Evolutionary conservation across 176 grass and related monocot species (phyloP), one percentile per base, ranked within the genome.

Genomic region (Cenchrus fungigraminus): DNA sequence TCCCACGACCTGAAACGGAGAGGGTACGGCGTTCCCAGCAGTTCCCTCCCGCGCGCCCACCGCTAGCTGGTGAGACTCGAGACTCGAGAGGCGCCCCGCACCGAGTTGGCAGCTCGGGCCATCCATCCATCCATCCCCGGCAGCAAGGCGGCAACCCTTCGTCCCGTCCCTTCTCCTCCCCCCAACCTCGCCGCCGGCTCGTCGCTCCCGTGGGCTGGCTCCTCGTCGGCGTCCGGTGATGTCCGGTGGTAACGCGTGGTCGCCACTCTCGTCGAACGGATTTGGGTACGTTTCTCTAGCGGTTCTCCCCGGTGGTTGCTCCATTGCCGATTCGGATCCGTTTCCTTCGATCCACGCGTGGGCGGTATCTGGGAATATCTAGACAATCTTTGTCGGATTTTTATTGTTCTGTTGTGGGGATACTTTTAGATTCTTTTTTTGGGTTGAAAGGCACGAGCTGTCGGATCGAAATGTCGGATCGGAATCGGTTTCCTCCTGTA

Each of bases 221-320:
- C 9, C 15, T 31, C 17, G 40, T 12, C 65, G 49, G 9, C 9
- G 4, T 37, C 62, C 13, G 2, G 9, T 55, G 46, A 74, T 57
- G 37, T 71, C 74, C 44, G n/a, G 75, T 6, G 75, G 65, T 11
- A 71, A 56, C 65, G 65, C 65, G 75, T 71, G 75, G 51, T 58
- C 73, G 63, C 43, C 63, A 2, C 73, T 47, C 12, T 2, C 83
- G 40, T 53, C 76, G 56, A 46, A 29, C 13, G 84, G 84, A 55
- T 86, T 86, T 12, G 84, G 68, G 84, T 86, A 71, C 20, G 6
- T 63, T 54, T 7, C 20, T 72, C 28, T 11, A 59, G n/a, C 45
- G 42, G 9, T 6, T 20, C 2, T 54, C 9, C 8, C 51, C 65
- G 29, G 28, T 29, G 42, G 19, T 69, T 10, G 43, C 6, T 51